These are phyloP conservation scores for Xenoacremonium recifei DNA, from an alignment of 2,329 filamentous ascomycete species.

Conservation along the genomic window DNA sequence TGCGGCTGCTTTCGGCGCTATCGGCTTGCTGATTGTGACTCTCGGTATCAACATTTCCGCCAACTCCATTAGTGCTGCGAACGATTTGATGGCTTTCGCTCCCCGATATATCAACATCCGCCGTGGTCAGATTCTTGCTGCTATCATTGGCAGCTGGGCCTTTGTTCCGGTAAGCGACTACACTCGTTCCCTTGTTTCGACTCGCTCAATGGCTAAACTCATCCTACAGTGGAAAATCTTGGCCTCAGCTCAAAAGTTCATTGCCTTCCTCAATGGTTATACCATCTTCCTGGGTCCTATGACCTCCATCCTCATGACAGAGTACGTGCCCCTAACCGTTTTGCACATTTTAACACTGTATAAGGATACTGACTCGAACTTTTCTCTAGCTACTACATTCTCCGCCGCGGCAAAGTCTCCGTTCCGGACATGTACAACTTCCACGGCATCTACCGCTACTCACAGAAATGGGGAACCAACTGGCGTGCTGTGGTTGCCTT, in stretches of 20 bases:
- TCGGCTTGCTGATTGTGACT: neutral
- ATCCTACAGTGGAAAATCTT: constrained; percentile 12
- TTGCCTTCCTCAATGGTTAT: constrained; percentile 23
- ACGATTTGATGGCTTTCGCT: constrained; percentile 12
- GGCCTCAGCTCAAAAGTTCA: constrained; percentile 9
- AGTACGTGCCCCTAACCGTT: no score
- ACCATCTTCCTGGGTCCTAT: constrained; percentile 25
- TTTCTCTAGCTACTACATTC: no score
- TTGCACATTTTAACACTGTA: no score
- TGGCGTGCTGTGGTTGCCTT: constrained; percentile 31
- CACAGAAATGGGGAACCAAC: constrained; percentile 19
- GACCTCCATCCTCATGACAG: constrained; percentile 30
- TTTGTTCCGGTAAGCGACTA: no score
- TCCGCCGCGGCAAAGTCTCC: constrained; percentile 6
- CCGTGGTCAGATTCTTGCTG: constrained; percentile 9
- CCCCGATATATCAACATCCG: constrained; percentile 11
- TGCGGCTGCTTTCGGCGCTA: neutral
- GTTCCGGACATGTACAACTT: constrained; percentile 36
- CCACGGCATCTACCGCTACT: constrained; percentile 34
- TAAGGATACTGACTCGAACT: no score
- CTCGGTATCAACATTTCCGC: constrained; percentile 14
- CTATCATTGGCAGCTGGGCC: constrained; percentile 8
- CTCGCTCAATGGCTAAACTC: no score
- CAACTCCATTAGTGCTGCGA: constrained; percentile 11
- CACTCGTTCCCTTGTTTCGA: no score